A percentile compares a stretch with the other conserved stretches of the same genome.
Evolutionary conservation across 805 yeast genomes (phyloP).

Genomic region (Schizosaccharomyces lindneri): DNA sequence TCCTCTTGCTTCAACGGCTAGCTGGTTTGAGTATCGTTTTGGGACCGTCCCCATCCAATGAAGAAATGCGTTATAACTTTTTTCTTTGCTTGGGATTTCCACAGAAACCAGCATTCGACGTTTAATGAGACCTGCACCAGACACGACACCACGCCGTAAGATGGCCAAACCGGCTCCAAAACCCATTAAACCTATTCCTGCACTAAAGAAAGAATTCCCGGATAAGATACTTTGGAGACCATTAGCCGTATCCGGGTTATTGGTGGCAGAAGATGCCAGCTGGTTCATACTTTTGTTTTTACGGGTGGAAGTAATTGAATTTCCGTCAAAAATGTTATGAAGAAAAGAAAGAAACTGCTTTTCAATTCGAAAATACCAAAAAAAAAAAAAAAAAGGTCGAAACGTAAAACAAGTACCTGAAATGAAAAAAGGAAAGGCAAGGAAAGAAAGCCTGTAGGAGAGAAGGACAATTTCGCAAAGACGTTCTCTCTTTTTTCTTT

Average conservation of each 20-base stretch:
- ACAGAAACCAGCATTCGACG: conserved; percentile 71
- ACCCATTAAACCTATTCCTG: conserved; percentile 48
- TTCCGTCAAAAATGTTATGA: not conserved
- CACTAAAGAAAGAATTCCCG: not conserved
- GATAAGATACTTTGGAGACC: not conserved
- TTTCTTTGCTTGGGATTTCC: conserved; percentile 81
- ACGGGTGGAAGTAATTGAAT: not conserved
- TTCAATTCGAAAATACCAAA: too few species aligned
- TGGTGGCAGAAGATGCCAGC: not conserved
- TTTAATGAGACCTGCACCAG: conserved; percentile 42
- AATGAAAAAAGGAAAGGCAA: too few species aligned
- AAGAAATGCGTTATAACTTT: conserved; percentile 79
- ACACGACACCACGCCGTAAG: conserved; percentile 40
- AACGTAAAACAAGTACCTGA: too few species aligned
- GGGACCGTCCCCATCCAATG: conserved; percentile 50
- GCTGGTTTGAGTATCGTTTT: conserved; percentile 25
- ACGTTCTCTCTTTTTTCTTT: too few species aligned
- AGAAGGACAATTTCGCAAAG: too few species aligned
- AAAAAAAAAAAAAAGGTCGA: too few species aligned
- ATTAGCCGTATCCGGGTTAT: not conserved
- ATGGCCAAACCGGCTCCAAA: conserved; percentile 74
- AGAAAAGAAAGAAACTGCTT: not conserved
- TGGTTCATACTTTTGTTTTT: not conserved
- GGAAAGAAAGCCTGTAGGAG: too few species aligned
- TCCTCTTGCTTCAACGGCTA: conserved; percentile 54